Conservation (phyloP, 75 land plant species). For the Gnetum montanum region DNA sequence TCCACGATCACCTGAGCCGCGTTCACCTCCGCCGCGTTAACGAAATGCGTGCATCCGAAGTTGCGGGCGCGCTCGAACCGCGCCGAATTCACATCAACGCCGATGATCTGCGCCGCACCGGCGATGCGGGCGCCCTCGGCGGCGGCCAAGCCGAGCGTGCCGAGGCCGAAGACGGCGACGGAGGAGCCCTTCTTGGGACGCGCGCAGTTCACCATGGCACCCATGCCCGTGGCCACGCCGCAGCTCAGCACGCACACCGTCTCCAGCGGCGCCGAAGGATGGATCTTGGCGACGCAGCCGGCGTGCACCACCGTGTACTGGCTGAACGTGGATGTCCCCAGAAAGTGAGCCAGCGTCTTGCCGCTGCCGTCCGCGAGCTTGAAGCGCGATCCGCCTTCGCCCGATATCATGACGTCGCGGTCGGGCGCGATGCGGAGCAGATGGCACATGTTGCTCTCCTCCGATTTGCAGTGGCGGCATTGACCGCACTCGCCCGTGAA, state of each 20-base stretch:
- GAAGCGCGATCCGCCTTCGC: slow-evolving; percentile 17
- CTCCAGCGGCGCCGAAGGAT: slow-evolving; percentile 38
- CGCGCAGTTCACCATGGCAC: slow-evolving; percentile 60
- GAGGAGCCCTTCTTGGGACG: slow-evolving; percentile 59
- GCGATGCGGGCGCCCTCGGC: slow-evolving; percentile 56
- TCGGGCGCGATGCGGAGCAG: slow-evolving; percentile 8
- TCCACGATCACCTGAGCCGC: slow-evolving; percentile 43
- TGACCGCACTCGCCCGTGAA: slow-evolving; percentile 37
- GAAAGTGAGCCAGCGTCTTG: slow-evolving; percentile 17
- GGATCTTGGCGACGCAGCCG: slow-evolving; percentile 39
- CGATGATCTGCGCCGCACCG: slow-evolving; percentile 51
- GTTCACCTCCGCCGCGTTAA: not conserved
- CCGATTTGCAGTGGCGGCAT: slow-evolving; percentile 28
- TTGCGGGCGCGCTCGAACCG: slow-evolving; percentile 5
- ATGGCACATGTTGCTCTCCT: slow-evolving; percentile 30
- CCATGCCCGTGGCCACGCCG: slow-evolving; percentile 57
- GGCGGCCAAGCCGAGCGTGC: slow-evolving; percentile 71
- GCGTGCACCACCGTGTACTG: slow-evolving; percentile 56
- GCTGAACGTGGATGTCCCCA: slow-evolving; percentile 57
- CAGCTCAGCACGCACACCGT: slow-evolving; percentile 55
- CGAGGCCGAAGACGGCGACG: slow-evolving; percentile 79
- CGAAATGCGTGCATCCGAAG: not conserved
- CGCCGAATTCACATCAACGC: slow-evolving; percentile 28
- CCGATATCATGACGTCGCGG: slow-evolving; percentile 17
- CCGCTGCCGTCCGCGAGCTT: slow-evolving; percentile 13